Evolutionary conservation across 148 eudicot species (phyloP).

Genomic region (Rhododendron henanense): DNA sequence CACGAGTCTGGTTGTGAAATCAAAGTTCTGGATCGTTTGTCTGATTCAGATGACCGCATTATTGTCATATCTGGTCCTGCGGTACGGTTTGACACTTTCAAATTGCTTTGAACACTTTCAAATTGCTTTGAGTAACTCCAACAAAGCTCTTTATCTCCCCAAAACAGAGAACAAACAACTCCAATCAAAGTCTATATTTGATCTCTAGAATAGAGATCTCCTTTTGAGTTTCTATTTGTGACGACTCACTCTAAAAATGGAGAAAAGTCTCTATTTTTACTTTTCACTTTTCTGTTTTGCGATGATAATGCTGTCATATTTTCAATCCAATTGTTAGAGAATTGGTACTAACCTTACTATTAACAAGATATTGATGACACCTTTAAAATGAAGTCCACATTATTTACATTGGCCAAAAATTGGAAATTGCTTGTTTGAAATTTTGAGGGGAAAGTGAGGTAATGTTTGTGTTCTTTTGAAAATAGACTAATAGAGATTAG

Average conservation of each 20-base stretch:
- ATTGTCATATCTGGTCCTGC: constrained; percentile 83
- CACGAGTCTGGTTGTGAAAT: constrained; percentile 93
- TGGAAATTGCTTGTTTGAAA: background rate
- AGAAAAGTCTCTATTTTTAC: background rate
- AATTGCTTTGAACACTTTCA: background rate
- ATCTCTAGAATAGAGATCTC: background rate
- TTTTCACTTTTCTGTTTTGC: background rate
- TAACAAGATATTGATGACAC: background rate
- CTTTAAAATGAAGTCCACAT: background rate
- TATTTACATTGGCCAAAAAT: background rate
- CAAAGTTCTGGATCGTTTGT: constrained; percentile 57
- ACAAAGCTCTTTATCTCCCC: background rate
- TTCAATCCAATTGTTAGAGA: background rate
- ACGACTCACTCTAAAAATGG: background rate
- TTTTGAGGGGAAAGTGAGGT: background rate
- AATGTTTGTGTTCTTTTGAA: background rate
- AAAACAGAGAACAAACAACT: background rate
- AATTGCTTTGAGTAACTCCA: background rate
- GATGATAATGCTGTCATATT: background rate
- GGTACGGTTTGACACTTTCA: constrained; percentile 43
- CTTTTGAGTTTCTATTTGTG: background rate
- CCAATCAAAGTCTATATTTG: background rate
- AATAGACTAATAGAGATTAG: background rate
- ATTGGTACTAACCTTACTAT: background rate
- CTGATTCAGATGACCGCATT: constrained; percentile 73